phyloP scores from a whole-genome alignment of 2,329 filamentous ascomycete genomes.

The Penicillium sp. region DNA sequence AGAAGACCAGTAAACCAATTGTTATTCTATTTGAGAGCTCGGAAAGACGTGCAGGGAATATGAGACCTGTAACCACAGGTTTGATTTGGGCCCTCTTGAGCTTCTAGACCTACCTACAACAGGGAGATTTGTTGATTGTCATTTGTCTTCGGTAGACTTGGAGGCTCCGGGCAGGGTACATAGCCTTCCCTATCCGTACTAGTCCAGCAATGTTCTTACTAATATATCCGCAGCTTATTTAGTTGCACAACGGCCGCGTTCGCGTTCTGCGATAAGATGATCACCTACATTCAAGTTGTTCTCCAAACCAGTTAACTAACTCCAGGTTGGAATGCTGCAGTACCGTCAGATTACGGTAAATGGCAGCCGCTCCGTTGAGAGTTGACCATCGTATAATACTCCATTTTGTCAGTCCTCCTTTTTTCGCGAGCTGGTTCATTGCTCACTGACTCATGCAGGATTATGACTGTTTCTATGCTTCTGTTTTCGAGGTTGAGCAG shows the following conservation, averaged over 20 bases:
- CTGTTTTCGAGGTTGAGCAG: conserved; percentile 82
- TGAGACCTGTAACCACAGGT: no score
- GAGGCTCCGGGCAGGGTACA: no score
- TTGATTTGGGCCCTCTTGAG: no score
- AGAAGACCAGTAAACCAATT: no score
- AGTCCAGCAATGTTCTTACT: no score
- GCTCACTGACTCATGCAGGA: conserved; percentile 38
- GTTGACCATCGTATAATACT: conserved; percentile 73
- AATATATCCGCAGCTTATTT: no score
- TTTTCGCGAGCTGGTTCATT: background rate
- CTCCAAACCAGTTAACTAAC: background rate
- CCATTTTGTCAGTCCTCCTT: conserved; percentile 70
- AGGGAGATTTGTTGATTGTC: no score
- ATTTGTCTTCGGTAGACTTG: no score
- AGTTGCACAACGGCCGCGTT: background rate
- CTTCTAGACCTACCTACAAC: no score
- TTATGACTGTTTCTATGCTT: conserved; percentile 85
- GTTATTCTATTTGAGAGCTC: no score
- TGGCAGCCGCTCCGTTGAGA: conserved; percentile 37
- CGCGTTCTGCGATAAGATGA: background rate
- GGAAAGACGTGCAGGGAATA: no score
- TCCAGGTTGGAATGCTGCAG: background rate
- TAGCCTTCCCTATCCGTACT: no score
- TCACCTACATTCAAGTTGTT: background rate
- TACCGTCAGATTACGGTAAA: conserved; percentile 10